These are phyloP conservation scores for Epichloe sylvatica DNA, from an alignment of 2,329 filamentous ascomycete genomes.

Conservation along the genomic window DNA sequence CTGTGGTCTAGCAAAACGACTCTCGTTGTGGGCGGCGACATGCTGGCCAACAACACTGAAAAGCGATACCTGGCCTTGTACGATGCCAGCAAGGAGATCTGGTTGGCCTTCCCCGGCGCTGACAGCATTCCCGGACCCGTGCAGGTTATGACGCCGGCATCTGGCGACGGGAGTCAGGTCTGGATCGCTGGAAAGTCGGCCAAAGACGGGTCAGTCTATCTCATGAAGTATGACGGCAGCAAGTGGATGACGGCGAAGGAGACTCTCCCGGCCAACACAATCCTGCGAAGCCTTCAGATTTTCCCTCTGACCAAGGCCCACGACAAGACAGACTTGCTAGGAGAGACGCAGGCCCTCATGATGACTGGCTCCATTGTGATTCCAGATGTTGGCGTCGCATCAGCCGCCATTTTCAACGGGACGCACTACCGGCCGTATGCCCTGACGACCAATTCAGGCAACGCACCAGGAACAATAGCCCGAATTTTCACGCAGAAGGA, in stretches of 20 bases:
- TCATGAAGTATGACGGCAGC: conserved; percentile 69
- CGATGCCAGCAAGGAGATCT: conserved; percentile 51
- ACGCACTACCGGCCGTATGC: conserved; percentile 64
- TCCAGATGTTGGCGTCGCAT: conserved; percentile 63
- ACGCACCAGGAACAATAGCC: conserved; percentile 58
- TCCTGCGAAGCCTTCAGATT: conserved; percentile 69
- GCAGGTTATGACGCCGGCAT: conserved; percentile 61
- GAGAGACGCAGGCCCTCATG: conserved; percentile 57
- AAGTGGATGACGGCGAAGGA: conserved; percentile 54
- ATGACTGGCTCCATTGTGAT: conserved; percentile 73
- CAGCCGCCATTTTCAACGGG: conserved; percentile 80
- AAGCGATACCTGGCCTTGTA: conserved; percentile 57
- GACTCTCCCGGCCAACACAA: conserved; percentile 49
- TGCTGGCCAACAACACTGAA: conserved; percentile 51
- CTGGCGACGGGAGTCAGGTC: conserved; percentile 53
- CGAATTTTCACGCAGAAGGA: conserved; percentile 72
- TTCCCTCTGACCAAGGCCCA: conserved; percentile 60
- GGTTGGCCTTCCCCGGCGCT: conserved; percentile 49
- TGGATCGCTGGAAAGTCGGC: conserved; percentile 65
- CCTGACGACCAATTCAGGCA: conserved; percentile 55
- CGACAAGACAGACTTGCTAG: conserved; percentile 46
- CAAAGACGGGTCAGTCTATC: conserved; percentile 53
- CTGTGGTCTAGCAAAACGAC: conserved; percentile 61
- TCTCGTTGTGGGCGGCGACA: conserved; percentile 64
- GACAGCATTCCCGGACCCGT: conserved; percentile 65